Conservation (phyloP, 495 filamentous ascomycete species). For the Aspergillus cristatus region DNA sequence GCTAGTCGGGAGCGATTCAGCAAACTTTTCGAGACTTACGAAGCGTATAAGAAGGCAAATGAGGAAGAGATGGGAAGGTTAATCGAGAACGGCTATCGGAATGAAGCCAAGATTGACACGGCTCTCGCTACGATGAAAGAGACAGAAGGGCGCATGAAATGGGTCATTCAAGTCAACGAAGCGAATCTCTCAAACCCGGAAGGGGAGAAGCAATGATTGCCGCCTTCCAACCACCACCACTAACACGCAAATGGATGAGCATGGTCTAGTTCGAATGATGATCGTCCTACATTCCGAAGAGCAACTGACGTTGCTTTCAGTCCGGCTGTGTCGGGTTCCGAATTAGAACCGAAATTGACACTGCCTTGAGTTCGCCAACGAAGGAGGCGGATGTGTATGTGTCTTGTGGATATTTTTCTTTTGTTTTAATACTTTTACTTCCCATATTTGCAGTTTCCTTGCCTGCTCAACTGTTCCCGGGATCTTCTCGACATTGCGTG, state of each 20-base stretch:
- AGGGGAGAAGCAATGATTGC: slow-evolving; percentile 31
- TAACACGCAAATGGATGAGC: background rate
- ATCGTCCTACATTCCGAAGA: background rate
- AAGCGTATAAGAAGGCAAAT: slow-evolving; percentile 53
- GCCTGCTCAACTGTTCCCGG: too few relatives aligned
- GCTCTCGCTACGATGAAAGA: slow-evolving; percentile 51
- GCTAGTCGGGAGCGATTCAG: slow-evolving; percentile 51
- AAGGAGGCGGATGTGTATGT: too few relatives aligned
- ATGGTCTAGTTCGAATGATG: too few relatives aligned
- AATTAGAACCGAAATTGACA: too few relatives aligned
- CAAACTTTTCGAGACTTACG: slow-evolving; percentile 44
- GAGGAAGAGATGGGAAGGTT: slow-evolving; percentile 50
- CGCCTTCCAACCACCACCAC: background rate
- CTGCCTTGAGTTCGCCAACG: too few relatives aligned
- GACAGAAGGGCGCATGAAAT: slow-evolving; percentile 57
- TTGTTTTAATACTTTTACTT: too few relatives aligned
- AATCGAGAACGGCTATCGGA: slow-evolving; percentile 42
- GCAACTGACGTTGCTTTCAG: slow-evolving; percentile 1
- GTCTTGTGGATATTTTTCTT: too few relatives aligned
- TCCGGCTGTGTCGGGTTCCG: too few relatives aligned
- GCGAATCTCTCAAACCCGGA: slow-evolving; percentile 19
- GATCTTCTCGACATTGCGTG: too few relatives aligned
- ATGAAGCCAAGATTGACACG: slow-evolving; percentile 46
- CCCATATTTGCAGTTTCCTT: background rate
- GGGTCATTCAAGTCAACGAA: slow-evolving; percentile 56